A percentile compares a stretch with the other conserved stretches of the same genome.
Evolutionary conservation across 371 early-diverging fungal species (phyloP).

Genomic region (Circinella minor): DNA sequence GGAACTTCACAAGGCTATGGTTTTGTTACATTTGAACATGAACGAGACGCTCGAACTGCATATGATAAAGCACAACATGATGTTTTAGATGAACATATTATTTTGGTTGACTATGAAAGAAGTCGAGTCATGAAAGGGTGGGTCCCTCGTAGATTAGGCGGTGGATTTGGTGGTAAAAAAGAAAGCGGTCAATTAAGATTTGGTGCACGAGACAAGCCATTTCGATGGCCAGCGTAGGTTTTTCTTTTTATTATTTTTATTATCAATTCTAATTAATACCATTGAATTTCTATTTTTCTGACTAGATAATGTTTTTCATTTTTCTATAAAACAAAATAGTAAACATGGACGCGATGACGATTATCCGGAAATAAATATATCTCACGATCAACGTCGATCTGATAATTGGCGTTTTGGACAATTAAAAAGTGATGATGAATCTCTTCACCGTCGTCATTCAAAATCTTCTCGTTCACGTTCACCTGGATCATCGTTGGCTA

Average conservation of each 20-base stretch:
- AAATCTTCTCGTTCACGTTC: not conserved
- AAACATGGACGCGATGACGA: not conserved
- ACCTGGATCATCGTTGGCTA: not conserved
- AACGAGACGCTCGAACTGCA: constrained; percentile 42
- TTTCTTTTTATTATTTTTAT: not conserved
- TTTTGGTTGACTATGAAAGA: constrained; percentile 67
- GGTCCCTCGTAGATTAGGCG: constrained; percentile 66
- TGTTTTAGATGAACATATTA: constrained; percentile 43
- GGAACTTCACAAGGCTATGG: constrained; percentile 62
- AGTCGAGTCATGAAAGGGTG: constrained; percentile 58
- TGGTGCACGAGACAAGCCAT: constrained; percentile 63
- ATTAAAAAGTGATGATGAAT: not conserved
- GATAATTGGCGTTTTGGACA: constrained; percentile 9
- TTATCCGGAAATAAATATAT: not conserved
- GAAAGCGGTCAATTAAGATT: constrained; percentile 69
- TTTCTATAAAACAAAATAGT: not conserved
- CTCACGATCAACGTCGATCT: constrained; percentile 10
- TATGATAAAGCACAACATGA: constrained; percentile 44
- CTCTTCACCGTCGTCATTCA: not conserved
- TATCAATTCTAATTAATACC: too few relatives aligned
- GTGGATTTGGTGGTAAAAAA: constrained; percentile 66
- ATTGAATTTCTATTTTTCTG: too few relatives aligned
- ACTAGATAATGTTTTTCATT: too few relatives aligned
- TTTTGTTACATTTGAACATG: constrained; percentile 51
- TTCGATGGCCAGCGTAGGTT: constrained; percentile 48